Base-by-base conservation (phyloP, 1,139 yeast species). In the Kodamaea ohmeri region DNA sequence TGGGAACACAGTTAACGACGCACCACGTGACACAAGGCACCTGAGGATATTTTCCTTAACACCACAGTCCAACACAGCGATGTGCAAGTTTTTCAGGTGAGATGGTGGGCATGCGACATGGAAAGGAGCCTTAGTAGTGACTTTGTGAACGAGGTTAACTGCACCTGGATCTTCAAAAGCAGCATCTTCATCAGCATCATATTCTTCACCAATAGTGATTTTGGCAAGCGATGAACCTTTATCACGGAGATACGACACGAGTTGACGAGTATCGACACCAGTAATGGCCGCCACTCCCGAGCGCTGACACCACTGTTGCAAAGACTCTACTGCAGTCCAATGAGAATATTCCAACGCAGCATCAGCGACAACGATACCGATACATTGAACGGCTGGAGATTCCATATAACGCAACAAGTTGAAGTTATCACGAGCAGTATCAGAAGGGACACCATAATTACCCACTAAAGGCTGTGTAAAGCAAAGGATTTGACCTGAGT, bases 291-390 rank as follows among this genome's bases (percentile, higher is more conserved):
- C 95, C 40, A 92, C 94, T 27, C 96, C 96, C 51, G 89, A 94
- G 59, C 96, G 81, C 64, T 86, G 79, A 70, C 98, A 92, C 97
- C 97, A 92, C 53, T 85, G 87, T 48, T 87, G 87, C 42, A 92
- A 75, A 17, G 95, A 84, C 68, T 92, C 97, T 30, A 92, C 96
- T 4, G 98, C 98, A 30, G 97, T 90, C 98, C 98, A 92, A 63
- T 92, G 98, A 16, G 96, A 87, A 65, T 92, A 88, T 60, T 88
- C 79, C 72, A 90, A 77, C 20, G 98, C 97, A 42, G 80, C 96
- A 57, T 92, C 97, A 29, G 96, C 88, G 34, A 92, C 98, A 36
- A 92, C 96, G 43, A 92, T 88, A 52, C 97, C 98, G 49, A 85
- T 83, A 65, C 97, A 90, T 65, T 92, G 97, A 43, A 87, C 82